A percentile compares a stretch with the other conserved stretches of the same genome.
Conservation (phyloP, 2,329 filamentous ascomycete species). For the Zasmidium citrigriseum region DNA sequence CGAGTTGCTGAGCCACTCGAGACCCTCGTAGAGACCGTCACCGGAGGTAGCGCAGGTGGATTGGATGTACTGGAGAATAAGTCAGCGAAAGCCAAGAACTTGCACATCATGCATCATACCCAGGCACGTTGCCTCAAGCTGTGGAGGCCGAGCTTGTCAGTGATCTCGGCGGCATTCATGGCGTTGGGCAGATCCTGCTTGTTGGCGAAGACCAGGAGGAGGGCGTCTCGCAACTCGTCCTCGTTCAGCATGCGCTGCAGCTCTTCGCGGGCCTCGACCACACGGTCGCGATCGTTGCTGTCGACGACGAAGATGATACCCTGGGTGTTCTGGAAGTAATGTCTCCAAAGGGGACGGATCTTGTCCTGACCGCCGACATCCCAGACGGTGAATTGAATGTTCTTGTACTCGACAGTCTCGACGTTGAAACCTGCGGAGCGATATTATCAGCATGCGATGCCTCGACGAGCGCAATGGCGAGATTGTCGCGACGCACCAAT, state of each 20-base stretch:
- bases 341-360: conserved; percentile 94
- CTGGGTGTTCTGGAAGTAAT: conserved; percentile 96
- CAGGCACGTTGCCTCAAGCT: conserved; percentile 97
- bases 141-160: conserved; percentile 99
- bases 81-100: conserved; percentile 3
- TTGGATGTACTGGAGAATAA: conserved; percentile 80
- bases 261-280: conserved; percentile 91
- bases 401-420: conserved; percentile 98
- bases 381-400: conserved; percentile 99
- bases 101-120: conserved; percentile 63
- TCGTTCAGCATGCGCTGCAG: conserved; percentile 97
- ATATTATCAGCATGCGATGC: conserved; percentile 11
- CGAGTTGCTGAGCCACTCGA: conserved; percentile 64
- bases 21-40: conserved; percentile 99
- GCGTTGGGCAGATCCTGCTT: conserved; percentile 97
- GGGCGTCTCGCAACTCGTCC: conserved; percentile 93
- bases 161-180: conserved; percentile 99
- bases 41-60: conserved; percentile 98
- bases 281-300: conserved; percentile 85
- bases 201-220: conserved; percentile 95
- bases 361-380: conserved; percentile 99
- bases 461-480: not conserved
- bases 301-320: conserved; percentile 99
- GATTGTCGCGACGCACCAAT: conserved; percentile 59
- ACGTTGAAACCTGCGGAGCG: conserved; percentile 77